These are phyloP conservation scores for Comarum palustre DNA, from an alignment of 306 rosid species.

Conservation along the genomic window DNA sequence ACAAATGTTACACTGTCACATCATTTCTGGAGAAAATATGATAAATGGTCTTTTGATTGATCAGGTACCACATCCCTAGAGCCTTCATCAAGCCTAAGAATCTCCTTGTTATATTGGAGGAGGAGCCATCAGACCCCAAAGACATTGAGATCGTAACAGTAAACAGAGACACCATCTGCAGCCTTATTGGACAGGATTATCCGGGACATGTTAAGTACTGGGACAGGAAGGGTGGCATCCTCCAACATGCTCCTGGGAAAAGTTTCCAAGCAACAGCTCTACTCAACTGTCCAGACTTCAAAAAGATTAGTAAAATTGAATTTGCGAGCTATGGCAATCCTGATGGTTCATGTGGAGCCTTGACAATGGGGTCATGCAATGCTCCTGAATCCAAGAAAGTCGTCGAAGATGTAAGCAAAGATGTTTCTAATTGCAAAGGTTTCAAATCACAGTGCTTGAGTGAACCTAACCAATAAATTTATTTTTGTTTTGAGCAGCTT, in stretches of 20 bases:
- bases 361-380: constrained; percentile 42
- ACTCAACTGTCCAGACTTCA: constrained; percentile 41
- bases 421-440: not conserved
- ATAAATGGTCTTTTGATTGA: not conserved
- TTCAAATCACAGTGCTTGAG: not conserved
- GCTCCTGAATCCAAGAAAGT: constrained; percentile 24
- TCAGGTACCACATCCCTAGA: constrained; percentile 87
- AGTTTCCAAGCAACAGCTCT: constrained; percentile 24
- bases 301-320: constrained; percentile 44
- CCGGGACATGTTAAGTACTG: constrained; percentile 64
- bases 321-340: constrained; percentile 84
- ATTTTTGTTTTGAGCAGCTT: constrained; percentile 33
- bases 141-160: constrained; percentile 50
- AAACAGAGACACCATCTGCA: constrained; percentile 72
- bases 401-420: constrained; percentile 41
- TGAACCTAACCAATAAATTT: not conserved
- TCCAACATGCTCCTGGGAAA: constrained; percentile 14
- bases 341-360: constrained; percentile 55
- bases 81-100: constrained; percentile 50
- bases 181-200: constrained; percentile 35
- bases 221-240: constrained; percentile 33
- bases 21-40: not conserved
- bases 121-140: constrained; percentile 37
- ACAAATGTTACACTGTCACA: not conserved
- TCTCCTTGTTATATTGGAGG: constrained; percentile 70